Evolutionary conservation across 257 asterid species (phyloP), one percentile per base, ranked within the genome.

Genomic region (Salvia splendens): DNA sequence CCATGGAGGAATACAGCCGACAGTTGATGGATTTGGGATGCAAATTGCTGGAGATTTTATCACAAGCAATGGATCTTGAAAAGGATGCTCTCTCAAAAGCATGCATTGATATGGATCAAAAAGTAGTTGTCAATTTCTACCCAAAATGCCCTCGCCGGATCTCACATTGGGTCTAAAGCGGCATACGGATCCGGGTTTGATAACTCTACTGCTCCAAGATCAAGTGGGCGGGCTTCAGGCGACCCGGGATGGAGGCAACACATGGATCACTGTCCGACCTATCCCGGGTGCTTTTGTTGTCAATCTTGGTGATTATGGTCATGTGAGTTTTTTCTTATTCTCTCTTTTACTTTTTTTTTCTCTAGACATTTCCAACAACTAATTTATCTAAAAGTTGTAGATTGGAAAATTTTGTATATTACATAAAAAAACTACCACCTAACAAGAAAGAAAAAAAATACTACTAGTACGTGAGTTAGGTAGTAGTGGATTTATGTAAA

Each of bases 201-300:
- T 92, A 1, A 87, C 98, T 3, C 73, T 92, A 1, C 57, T 92
- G 83, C 81, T 92, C 33, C 97, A 92, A 55, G 98, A 92, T 57
- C 87, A 80, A 50, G 96, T 92, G 30, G 98, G 97, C 8, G 98
- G 98, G 56, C 81, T 92, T 12, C 98, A 92, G 61, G 96, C 91
- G 53, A 92, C 98, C 51, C 85, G 81, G 6, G 97, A 89, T 35
- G 95, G 81, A 0, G 98, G 98, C 41, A 75, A 82, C 60, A 81
- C 86, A 5, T 92, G 98, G 98, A 87, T 92, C 70, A 92, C 98
- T 9, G 94, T 89, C 28, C 87, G 81, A 71, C 98, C 98, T 0
- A 77, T 92, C 4, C 74, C 75, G 4, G 97, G 94, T 7, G 98
- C 96, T n/a, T 82, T 92, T 65, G 98, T 92, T 11, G 94, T 92